Evolutionary conservation across 352 stramenopile species (phyloP).

Genomic region (Globisporangium canariense): DNA sequence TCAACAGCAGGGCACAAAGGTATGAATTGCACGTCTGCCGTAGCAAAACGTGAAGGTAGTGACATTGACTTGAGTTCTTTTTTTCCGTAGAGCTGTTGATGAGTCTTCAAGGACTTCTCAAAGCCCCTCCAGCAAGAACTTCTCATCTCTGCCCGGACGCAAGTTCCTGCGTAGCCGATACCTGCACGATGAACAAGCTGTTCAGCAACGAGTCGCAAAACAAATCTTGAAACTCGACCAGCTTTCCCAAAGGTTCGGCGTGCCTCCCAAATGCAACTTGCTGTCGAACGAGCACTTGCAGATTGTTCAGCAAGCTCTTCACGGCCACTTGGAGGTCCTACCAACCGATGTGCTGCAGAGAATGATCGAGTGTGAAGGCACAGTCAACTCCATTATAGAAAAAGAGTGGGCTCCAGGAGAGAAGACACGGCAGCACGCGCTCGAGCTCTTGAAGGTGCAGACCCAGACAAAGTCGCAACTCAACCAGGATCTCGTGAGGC

Average conservation of each 20-base stretch:
- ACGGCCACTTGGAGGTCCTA: slow-evolving; percentile 57
- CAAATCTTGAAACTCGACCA: slow-evolving; percentile 44
- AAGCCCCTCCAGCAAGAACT: slow-evolving; percentile 17
- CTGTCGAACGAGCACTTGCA: slow-evolving; percentile 46
- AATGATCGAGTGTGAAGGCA: slow-evolving; percentile 55
- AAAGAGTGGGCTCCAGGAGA: slow-evolving; percentile 60
- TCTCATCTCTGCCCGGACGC: slow-evolving; percentile 36
- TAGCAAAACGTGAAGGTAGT: neutral
- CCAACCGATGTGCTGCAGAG: slow-evolving; percentile 45
- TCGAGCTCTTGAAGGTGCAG: slow-evolving; percentile 38
- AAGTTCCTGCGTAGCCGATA: slow-evolving; percentile 49
- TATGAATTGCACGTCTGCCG: slow-evolving; percentile 11
- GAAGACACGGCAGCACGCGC: slow-evolving; percentile 36
- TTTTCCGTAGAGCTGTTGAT: slow-evolving; percentile 4
- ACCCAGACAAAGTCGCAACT: slow-evolving; percentile 28
- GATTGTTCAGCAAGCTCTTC: slow-evolving; percentile 52
- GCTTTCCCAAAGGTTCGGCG: slow-evolving; percentile 39
- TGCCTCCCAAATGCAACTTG: slow-evolving; percentile 32
- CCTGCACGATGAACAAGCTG: slow-evolving; percentile 36
- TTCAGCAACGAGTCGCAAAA: slow-evolving; percentile 35
- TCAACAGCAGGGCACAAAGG: slow-evolving; percentile 32
- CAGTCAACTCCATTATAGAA: slow-evolving; percentile 43
- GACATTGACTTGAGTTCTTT: neutral
- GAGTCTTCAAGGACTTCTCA: neutral
- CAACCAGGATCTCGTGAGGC: slow-evolving; percentile 47